phyloP scores from a whole-genome alignment of 176 grass and related monocot species.

The Musa troglodytarum region DNA sequence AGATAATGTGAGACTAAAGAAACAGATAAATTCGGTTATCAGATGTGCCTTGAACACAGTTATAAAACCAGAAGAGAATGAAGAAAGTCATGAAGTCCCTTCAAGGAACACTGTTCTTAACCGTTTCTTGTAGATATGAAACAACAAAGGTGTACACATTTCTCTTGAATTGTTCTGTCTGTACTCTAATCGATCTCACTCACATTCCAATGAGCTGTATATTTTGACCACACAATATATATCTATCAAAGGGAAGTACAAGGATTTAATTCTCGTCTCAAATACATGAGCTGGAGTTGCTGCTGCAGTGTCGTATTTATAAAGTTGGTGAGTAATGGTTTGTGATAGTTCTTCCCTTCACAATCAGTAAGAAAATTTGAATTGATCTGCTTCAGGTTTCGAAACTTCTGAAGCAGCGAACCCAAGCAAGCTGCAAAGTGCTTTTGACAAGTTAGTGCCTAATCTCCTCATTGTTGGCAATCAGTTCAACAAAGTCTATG shows the following conservation, averaged over 20 bases:
- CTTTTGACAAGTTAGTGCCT: too few species aligned
- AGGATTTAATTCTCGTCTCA: neutral
- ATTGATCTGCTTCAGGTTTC: too few species aligned
- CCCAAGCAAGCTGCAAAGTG: too few species aligned
- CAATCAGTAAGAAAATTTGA: too few species aligned
- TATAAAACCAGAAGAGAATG: conserved; percentile 46
- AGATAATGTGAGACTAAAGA: conserved; percentile 73
- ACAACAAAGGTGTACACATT: neutral
- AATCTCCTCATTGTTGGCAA: too few species aligned
- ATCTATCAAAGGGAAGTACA: neutral
- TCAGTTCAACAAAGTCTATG: too few species aligned
- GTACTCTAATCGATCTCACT: neutral
- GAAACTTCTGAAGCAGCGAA: too few species aligned
- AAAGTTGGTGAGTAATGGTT: too few species aligned
- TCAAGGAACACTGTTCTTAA: conserved; percentile 64
- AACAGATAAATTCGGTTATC: conserved; percentile 60
- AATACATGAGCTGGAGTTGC: too few species aligned
- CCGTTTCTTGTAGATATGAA: conserved; percentile 68
- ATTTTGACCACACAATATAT: neutral
- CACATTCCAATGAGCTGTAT: neutral
- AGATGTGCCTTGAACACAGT: conserved; percentile 43
- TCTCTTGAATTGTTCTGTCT: neutral
- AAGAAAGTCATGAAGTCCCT: conserved; percentile 41
- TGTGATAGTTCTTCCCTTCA: too few species aligned
- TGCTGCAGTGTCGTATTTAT: too few species aligned